A percentile compares a stretch with the other conserved stretches of the same genome.
Evolutionary conservation across 768 basidiomycete species (phyloP).

Genomic region (Panellus pusillus): DNA sequence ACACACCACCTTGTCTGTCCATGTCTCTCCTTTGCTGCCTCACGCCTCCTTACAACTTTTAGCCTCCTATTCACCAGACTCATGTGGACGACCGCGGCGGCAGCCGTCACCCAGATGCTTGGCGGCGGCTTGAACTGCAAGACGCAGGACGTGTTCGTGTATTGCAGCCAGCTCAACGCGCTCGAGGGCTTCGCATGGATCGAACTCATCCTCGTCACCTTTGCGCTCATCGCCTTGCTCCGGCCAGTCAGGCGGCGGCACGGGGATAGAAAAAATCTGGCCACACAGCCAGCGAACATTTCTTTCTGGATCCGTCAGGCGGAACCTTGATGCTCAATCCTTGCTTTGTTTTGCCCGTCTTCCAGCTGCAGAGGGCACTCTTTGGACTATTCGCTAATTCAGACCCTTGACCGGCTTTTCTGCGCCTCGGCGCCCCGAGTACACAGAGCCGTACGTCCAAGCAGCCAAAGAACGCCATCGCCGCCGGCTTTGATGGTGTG

Average conservation of each 20-base stretch:
- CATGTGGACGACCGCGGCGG: slow-evolving; percentile 74
- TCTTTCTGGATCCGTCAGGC: no score
- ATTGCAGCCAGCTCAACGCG: slow-evolving; percentile 80
- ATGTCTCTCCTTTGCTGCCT: slow-evolving; percentile 5
- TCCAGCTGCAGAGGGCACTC: no score
- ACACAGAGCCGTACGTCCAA: no score
- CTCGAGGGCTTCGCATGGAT: slow-evolving; percentile 77
- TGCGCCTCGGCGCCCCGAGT: no score
- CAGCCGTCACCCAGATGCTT: slow-evolving; percentile 64
- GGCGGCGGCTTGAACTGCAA: slow-evolving; percentile 75
- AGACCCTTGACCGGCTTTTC: no score
- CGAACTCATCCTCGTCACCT: slow-evolving; percentile 64
- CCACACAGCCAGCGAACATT: no score
- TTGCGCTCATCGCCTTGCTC: slow-evolving; percentile 59
- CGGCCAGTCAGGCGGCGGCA: slow-evolving; percentile 37
- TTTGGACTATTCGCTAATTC: no score
- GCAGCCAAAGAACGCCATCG: no score
- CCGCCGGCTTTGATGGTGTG: no score
- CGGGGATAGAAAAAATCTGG: no score
- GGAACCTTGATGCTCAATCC: no score
- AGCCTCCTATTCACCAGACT: slow-evolving; percentile 75
- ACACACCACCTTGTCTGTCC: slow-evolving; percentile 63
- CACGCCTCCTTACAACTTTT: not conserved
- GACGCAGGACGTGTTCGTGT: slow-evolving; percentile 49
- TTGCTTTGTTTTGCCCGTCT: no score